Percentiles rank a stretch among this genome's conserved stretches.
These are phyloP conservation scores for Populus hybrid DNA, from an alignment of 441 rosid species.

Conservation along the genomic window DNA sequence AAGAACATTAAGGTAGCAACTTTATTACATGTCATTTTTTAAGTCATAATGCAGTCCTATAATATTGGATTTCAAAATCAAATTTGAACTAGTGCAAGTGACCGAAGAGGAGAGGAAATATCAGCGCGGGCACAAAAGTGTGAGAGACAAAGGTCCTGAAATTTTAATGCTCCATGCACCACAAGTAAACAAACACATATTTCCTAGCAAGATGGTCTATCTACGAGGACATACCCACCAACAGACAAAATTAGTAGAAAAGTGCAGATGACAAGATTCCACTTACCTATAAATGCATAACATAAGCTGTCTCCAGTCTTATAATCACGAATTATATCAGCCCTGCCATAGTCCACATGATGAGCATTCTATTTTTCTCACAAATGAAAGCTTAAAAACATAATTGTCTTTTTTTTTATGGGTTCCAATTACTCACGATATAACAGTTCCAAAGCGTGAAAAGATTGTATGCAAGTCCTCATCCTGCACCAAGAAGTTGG, in stretches of 20 bases:
- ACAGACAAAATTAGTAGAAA: not conserved
- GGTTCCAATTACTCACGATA: slow-evolving; percentile 50
- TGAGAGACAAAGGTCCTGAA: not conserved
- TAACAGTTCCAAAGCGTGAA: slow-evolving; percentile 92
- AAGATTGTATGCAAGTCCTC: slow-evolving; percentile 96
- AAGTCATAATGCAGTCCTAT: not conserved
- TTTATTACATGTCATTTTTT: not conserved
- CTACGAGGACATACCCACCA: not conserved
- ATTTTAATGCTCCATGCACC: not conserved
- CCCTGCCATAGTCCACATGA: slow-evolving; percentile 46
- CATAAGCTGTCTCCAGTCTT: slow-evolving; percentile 98
- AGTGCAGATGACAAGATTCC: slow-evolving; percentile 6
- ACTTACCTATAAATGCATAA: slow-evolving; percentile 91
- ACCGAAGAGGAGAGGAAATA: not conserved
- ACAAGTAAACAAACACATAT: slow-evolving; percentile 9
- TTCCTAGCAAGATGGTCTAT: not conserved
- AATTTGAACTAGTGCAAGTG: slow-evolving; percentile 3
- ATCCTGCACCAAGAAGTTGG: slow-evolving; percentile 56
- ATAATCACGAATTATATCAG: slow-evolving; percentile 87
- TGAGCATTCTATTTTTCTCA: slow-evolving; percentile 10
- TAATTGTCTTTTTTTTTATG: not conserved
- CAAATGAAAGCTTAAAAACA: slow-evolving; percentile 2
- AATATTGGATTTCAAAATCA: not conserved
- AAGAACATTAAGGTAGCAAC: not conserved
- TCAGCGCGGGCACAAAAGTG: not conserved